Percentiles rank a stretch among this genome's conserved stretches.
Conservation (phyloP, 768 basidiomycete species). For the Stropharia rugosoannulata region DNA sequence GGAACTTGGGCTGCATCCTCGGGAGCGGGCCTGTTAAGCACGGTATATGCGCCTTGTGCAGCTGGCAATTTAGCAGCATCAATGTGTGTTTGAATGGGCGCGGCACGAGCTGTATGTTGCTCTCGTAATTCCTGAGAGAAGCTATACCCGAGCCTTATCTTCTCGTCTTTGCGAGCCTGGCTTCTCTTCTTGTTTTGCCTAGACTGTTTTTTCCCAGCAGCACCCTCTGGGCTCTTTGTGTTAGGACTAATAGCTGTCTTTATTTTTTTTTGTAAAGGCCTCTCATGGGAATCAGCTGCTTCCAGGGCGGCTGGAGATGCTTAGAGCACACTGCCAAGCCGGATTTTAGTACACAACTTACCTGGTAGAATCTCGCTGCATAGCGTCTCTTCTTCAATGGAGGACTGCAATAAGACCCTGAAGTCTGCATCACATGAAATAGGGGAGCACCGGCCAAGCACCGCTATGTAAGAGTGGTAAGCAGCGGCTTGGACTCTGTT, state of each 20-base stretch:
- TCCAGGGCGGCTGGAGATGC: too few relatives aligned
- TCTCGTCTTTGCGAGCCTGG: background rate
- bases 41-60: background rate
- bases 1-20: background rate
- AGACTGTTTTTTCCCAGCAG: background rate
- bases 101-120: background rate
- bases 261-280: background rate
- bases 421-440: background rate
- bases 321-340: background rate
- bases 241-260: background rate
- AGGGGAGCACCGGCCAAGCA: background rate
- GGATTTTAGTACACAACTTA: background rate
- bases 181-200: background rate
- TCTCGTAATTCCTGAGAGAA: background rate
- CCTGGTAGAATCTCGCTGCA: background rate
- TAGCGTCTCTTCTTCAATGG: background rate
- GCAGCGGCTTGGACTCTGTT: background rate
- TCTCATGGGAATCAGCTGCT: background rate
- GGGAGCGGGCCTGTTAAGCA: background rate
- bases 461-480: background rate
- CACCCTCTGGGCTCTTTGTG: background rate
- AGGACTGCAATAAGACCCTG: background rate
- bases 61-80: background rate
- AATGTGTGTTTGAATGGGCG: background rate
- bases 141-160: background rate